These are phyloP conservation scores for Sporothrix variecibatus DNA, from an alignment of 2,329 filamentous ascomycete genomes.

Conservation along the genomic window DNA sequence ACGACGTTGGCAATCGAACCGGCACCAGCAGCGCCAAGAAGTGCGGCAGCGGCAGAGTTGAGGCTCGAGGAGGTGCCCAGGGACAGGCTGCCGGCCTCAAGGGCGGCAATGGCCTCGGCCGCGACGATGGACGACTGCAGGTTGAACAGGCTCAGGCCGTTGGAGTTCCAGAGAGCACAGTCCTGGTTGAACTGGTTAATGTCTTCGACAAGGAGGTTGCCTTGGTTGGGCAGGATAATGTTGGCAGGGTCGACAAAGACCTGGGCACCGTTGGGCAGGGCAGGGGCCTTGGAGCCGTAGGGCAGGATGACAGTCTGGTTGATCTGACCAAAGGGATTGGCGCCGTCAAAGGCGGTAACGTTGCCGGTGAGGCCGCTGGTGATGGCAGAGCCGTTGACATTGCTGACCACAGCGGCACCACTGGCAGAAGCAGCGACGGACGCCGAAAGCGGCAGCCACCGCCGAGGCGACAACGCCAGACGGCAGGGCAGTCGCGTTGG, in stretches of 20 bases:
- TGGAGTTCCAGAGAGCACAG: conserved; percentile 37
- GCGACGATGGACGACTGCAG: conserved; percentile 35
- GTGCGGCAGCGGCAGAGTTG: conserved; percentile 26
- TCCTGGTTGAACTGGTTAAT: conserved; percentile 39
- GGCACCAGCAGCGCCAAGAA: conserved; percentile 10
- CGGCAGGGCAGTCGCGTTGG: conserved; percentile 16
- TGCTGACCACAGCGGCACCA: conserved; percentile 30
- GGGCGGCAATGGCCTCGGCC: conserved; percentile 37
- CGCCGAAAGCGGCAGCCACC: conserved; percentile 26
- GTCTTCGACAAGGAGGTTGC: conserved; percentile 41
- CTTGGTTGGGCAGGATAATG: conserved; percentile 42
- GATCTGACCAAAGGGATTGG: conserved; percentile 40
- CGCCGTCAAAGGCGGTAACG: conserved; percentile 36
- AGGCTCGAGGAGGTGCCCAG: conserved; percentile 30
- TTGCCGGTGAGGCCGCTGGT: not conserved
- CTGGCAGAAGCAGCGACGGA: conserved; percentile 28
- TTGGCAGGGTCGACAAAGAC: conserved; percentile 43
- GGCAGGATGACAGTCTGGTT: conserved; percentile 42
- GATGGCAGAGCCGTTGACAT: not conserved
- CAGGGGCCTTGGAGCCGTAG: conserved; percentile 37
- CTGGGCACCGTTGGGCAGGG: conserved; percentile 36
- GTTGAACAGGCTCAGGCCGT: conserved; percentile 37
- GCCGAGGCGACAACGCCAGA: conserved; percentile 12
- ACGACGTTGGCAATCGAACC: not conserved
- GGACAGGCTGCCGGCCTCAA: conserved; percentile 34